Conservation (phyloP, 805 yeast species). For the Barnettozyma vustinii region DNA sequence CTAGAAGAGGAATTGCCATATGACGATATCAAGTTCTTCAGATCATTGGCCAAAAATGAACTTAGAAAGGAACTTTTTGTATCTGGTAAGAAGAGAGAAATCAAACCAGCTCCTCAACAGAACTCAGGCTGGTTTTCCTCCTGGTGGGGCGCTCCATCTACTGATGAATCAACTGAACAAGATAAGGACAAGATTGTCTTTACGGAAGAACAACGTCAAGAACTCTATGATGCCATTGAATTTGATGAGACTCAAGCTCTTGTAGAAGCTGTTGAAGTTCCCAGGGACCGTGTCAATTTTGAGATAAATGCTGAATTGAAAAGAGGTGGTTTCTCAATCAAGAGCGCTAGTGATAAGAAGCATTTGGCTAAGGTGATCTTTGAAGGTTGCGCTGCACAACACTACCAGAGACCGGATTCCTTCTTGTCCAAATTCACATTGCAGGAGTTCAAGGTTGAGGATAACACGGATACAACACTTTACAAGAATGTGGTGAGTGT, state of each 20-base stretch:
- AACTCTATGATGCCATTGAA: constrained; percentile 89
- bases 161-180: constrained; percentile 16
- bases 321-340: constrained; percentile 71
- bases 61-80: constrained; percentile 44
- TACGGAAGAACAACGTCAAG: constrained; percentile 84
- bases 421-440: constrained; percentile 65
- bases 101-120: constrained; percentile 9
- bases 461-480: constrained; percentile 73
- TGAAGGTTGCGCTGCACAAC: constrained; percentile 72
- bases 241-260: constrained; percentile 61
- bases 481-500: constrained; percentile 87
- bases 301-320: constrained; percentile 64
- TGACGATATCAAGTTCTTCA: constrained; percentile 80
- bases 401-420: constrained; percentile 76
- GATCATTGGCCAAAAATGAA: constrained; percentile 71
- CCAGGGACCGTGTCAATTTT: constrained; percentile 65
- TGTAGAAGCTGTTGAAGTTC: constrained; percentile 53
- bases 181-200: constrained; percentile 43
- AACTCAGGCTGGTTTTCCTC: constrained; percentile 63
- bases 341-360: constrained; percentile 25
- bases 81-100: constrained; percentile 3
- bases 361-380: constrained; percentile 74
- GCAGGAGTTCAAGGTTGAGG: constrained; percentile 80
- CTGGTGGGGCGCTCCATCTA: constrained; percentile 40
- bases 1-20: constrained; percentile 58